Evolutionary conservation across 306 rosid species (phyloP), one percentile per base, ranked within the genome.

Genomic region (Gleditsia sinensis): DNA sequence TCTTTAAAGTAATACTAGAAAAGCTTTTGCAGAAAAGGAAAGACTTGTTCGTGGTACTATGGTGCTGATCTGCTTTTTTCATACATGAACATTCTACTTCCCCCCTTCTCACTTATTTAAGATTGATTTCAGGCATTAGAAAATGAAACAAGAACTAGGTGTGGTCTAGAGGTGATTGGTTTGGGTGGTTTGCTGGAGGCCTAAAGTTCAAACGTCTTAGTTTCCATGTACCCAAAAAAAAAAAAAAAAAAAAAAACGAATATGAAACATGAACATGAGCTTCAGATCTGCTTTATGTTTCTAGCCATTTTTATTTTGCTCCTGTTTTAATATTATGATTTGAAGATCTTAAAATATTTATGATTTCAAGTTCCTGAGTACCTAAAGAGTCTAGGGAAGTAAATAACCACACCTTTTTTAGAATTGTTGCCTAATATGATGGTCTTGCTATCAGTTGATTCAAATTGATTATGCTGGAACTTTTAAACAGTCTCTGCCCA

Each of bases 161-260:
- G 11, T n/a, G 65, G 32, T 59, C 16, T 59, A 48, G 13, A 14
- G 43, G 13, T 17, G 7, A 30, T 14, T 23, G 65, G 40, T 27
- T 57, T 57, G 64, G 64, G 62, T 55, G 62, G 36, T 55, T 25
- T 55, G 19, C 9, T 11, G 7, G 62, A 55, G 16, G 62, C 62
- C 19, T 12, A 24, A 6, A 13, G 34, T 25, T 11, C 7, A 23
- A 54, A 54, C 2, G 3, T 16, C 3, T 16, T 7, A 9, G 21
- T 8, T 46, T 1, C 12, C 23, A 48, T 48, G 23, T 48, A 16
- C 10, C 54, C 13, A 0, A 45, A 3, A 14, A 4, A 13, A 45
- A 45, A 45, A 37, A 7, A 12, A 45, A 16, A 45, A 16, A 45
- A 37, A 7, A 12, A 45, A 16, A 45, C 3, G 20, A 1, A 45